phyloP scores from a whole-genome alignment of 768 basidiomycete genomes.

The Russula emetica region DNA sequence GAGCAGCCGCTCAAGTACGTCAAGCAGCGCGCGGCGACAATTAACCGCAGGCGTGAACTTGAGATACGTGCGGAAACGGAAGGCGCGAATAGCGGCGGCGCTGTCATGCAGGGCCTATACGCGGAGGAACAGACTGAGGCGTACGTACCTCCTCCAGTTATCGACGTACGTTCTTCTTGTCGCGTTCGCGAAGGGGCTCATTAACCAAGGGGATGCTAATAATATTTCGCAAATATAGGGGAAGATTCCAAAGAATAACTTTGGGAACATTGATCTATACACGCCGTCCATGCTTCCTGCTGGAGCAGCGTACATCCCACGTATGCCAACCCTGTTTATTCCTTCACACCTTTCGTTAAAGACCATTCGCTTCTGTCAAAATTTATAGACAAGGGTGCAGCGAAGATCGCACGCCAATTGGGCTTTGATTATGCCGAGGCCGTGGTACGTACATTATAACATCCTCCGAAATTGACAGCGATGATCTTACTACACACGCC shows the following conservation, averaged over 20 bases:
- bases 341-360: not conserved
- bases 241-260: slow-evolving; percentile 88
- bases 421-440: slow-evolving; percentile 93
- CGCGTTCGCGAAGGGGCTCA: slow-evolving; percentile 4
- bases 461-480: not conserved
- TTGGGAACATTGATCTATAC: slow-evolving; percentile 96
- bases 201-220: slow-evolving; percentile 8
- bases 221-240: slow-evolving; percentile 50
- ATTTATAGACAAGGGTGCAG: slow-evolving; percentile 58
- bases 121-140: slow-evolving; percentile 77
- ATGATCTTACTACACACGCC: not conserved
- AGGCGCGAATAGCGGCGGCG: slow-evolving; percentile 30
- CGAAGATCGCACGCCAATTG: slow-evolving; percentile 82
- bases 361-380: not conserved
- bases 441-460: slow-evolving; percentile 57
- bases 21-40: slow-evolving; percentile 78
- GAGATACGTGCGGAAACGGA: slow-evolving; percentile 49
- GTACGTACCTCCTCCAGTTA: slow-evolving; percentile 73
- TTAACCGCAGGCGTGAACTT: slow-evolving; percentile 70
- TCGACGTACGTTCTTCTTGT: slow-evolving; percentile 45
- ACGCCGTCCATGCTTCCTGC: slow-evolving; percentile 90
- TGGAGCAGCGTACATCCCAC: slow-evolving; percentile 86
- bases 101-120: slow-evolving; percentile 80
- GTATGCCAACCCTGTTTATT: slow-evolving; percentile 44
- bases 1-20: slow-evolving; percentile 87